Evolutionary conservation across 2,329 filamentous ascomycete species (phyloP).

Genomic region (Monosporascus cannonballus): DNA sequence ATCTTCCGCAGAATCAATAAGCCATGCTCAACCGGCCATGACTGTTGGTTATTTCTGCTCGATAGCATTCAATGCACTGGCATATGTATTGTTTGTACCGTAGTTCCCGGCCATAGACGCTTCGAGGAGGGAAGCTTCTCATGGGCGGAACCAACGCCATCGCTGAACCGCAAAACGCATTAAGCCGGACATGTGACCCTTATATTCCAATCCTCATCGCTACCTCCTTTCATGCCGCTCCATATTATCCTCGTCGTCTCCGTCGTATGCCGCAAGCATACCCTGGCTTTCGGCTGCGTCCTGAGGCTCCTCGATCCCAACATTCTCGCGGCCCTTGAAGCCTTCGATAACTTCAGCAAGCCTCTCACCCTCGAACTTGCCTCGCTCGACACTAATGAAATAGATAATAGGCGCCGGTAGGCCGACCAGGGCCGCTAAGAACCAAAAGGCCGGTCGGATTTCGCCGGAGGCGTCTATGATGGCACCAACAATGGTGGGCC

Average conservation of each 20-base stretch:
- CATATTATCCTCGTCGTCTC: constrained; percentile 22
- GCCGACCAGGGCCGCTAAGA: constrained; percentile 78
- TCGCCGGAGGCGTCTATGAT: constrained; percentile 82
- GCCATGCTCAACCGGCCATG: background rate
- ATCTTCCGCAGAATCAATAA: background rate
- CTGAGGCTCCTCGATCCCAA: constrained; percentile 7
- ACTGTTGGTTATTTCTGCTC: background rate
- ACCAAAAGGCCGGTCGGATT: constrained; percentile 86
- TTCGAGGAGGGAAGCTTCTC: background rate
- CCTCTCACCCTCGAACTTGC: constrained; percentile 60
- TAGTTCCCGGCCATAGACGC: too few relatives aligned
- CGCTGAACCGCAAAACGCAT: constrained; percentile 25
- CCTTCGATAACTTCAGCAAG: constrained; percentile 57
- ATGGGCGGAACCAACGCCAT: background rate
- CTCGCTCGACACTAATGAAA: constrained; percentile 77
- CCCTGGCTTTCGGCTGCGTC: constrained; percentile 25
- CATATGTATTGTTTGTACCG: background rate
- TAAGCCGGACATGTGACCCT: background rate
- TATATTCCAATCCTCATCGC: constrained; percentile 1
- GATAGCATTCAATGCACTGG: background rate
- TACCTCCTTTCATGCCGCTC: constrained; percentile 3
- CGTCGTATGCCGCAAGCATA: constrained; percentile 30
- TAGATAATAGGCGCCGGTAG: constrained; percentile 80
- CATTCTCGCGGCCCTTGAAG: constrained; percentile 30
- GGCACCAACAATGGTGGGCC: constrained; percentile 84